A percentile compares a stretch with the other conserved stretches of the same genome.
Conservation (phyloP, 2,329 filamentous ascomycete species). For the Apiospora kogelbergensis region DNA sequence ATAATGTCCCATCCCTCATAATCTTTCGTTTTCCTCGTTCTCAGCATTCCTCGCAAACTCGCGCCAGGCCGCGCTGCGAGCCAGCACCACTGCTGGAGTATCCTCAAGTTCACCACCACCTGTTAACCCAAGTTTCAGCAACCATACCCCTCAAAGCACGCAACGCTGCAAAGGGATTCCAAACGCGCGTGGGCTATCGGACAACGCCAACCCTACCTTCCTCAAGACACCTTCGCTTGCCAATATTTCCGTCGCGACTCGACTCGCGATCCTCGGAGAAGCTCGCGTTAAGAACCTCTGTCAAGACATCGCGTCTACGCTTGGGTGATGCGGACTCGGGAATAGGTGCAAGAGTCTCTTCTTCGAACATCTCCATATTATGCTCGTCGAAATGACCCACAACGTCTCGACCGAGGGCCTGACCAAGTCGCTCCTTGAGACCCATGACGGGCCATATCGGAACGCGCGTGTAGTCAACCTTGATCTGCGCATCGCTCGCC, state of each 20-base stretch:
- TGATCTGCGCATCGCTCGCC: constrained; percentile 35
- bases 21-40: constrained; percentile 6
- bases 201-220: constrained; percentile 29
- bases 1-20: background rate
- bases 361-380: constrained; percentile 47
- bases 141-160: constrained; percentile 1
- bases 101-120: constrained; percentile 3
- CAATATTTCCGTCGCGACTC: constrained; percentile 18
- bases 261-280: constrained; percentile 30
- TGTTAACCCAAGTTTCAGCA: constrained; percentile 8
- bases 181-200: constrained; percentile 16
- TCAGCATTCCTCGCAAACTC: background rate
- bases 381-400: constrained; percentile 43
- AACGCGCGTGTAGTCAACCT: constrained; percentile 48
- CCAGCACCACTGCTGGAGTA: background rate
- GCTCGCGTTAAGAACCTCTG: constrained; percentile 31
- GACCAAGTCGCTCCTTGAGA: constrained; percentile 54
- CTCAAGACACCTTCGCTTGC: constrained; percentile 27
- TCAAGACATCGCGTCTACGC: constrained; percentile 26
- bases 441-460: constrained; percentile 56
- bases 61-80: constrained; percentile 7
- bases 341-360: constrained; percentile 15
- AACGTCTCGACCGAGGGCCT: constrained; percentile 51
- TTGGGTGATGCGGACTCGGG: constrained; percentile 19
- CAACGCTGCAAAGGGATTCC: background rate